Evolutionary conservation across 2,329 filamentous ascomycete species (phyloP), one percentile per base, ranked within the genome.

Genomic region (Tolypocladium inflatum): DNA sequence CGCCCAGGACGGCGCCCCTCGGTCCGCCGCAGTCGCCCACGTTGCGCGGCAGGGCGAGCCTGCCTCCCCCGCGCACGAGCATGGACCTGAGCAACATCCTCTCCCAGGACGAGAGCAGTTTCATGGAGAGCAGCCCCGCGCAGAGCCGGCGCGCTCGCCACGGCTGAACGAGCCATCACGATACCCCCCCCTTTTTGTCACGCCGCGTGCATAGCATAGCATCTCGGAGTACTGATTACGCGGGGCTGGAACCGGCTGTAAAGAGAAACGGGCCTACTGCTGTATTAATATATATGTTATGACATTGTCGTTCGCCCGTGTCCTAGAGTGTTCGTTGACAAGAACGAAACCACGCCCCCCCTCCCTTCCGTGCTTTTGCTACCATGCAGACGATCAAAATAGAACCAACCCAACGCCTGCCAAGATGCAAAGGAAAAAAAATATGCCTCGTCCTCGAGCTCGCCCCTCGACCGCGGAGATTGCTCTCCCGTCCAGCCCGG

Each of bases 71-170:
- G 35, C 65, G 73, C 71, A 76, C 62, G 68, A 85, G 82, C 63
- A 74, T 87, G 57, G 83, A 85, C 62, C 72, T 84, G 53, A 83
- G 79, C 62, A 77, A 80, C 43, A 69, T 84, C 11, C 70, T 85
- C 55, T 83, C 80, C 9, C 73, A 77, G 42, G 80, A 84, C 42
- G 84, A 81, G 58, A 84, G 82, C 68, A 85, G 81, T 62, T 74
- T 80, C 57, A 72, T 81, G 60, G 77, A 76, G 1, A 82, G 80
- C 63, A 84, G 81, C 63, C 82, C 82, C 3, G 65, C 62, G n/a
- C 74, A 75, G 17, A 65, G 75, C 11, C 73, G 74, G 58, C 73
- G 78, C 15, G 64, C 67, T 35, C 64, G 69, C 55, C 65, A 70
- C 52, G 58, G 65, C 21, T 63, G 61, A 58, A 33, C 17, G 35